Base-by-base conservation (phyloP, 179 eudicot genomes). In the Heliamphora pulchella region DNA sequence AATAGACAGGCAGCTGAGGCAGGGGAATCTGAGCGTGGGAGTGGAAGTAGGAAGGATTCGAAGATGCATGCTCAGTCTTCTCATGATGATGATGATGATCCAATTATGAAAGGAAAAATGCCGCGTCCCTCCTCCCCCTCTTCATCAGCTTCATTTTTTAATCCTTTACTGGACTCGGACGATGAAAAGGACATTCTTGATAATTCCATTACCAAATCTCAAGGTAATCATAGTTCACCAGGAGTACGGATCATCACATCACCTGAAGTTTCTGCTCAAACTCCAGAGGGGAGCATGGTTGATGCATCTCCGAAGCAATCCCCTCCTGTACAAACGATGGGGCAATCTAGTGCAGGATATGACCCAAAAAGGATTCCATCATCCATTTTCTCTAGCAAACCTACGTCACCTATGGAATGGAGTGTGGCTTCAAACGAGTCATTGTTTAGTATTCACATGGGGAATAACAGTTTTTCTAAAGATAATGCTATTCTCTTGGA, bases 391-490 rank as follows among this genome's bases (percentile, higher is more conserved):
- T 82, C 86, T 8, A 83, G 84, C 47, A 93, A 89, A 81, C 83
- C 91, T 18, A 71, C 81, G 65, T 82, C 48, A 10, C 86, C 80
- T 18, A 81, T 73, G 72, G 97, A 92, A 0, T 94, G 98, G 98
- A 94, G 97, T 51, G 77, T 85, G 2, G 86, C 91, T 18, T 94
- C 98, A 0, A 92, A 90, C 66, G 97, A 92, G 58, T 92, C 97
- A 0, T 85, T 94, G 76, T 94, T 94, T 77, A 93, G 97, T 80
- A 87, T 91, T 50, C 92, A 90, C 20, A 84, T 87, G 65, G 92
- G 97, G 71, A 90, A 89, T 41, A 90, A 82, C 86, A 95, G 98
- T 74, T 95, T 90, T 81, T 83, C 97, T 0, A 72, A 86, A 53
- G 95, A 92, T 22, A 86, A 87, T 20, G 83, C 84, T 5, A 86